phyloP scores from a whole-genome alignment of 441 rosid species.

The Hura crepitans region DNA sequence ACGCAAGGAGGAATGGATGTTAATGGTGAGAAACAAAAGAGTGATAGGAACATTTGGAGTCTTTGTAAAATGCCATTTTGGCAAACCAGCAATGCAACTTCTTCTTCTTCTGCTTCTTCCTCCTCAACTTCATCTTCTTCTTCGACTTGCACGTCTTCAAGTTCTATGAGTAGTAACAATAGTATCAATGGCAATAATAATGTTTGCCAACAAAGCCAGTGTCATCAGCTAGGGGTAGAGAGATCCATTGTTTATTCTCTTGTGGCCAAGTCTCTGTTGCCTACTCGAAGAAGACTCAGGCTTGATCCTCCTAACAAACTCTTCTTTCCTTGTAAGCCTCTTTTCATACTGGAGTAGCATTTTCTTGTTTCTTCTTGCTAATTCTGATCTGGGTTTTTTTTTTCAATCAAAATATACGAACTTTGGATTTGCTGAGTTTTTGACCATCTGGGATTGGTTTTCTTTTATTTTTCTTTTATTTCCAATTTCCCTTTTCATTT shows the following conservation, averaged over 20 bases:
- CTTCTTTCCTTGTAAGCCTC: slow-evolving; percentile 54
- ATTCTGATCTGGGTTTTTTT: slow-evolving; percentile 16
- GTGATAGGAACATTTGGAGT: slow-evolving; percentile 37
- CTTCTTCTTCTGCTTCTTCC: slow-evolving; percentile 32
- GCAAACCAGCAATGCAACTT: slow-evolving; percentile 38
- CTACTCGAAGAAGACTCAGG: slow-evolving; percentile 55
- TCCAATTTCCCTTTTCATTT: not conserved
- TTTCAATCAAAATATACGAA: not conserved
- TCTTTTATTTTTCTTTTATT: not conserved
- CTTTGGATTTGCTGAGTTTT: slow-evolving; percentile 5
- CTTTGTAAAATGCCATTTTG: slow-evolving; percentile 55
- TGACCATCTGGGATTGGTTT: slow-evolving; percentile 7
- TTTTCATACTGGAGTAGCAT: not conserved
- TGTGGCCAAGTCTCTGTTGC: slow-evolving; percentile 60
- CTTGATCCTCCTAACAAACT: slow-evolving; percentile 70
- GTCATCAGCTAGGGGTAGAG: slow-evolving; percentile 31
- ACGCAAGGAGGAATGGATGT: slow-evolving; percentile 27
- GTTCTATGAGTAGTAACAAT: slow-evolving; percentile 29
- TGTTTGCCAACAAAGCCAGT: slow-evolving; percentile 35
- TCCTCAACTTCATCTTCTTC: slow-evolving; percentile 36
- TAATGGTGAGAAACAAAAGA: slow-evolving; percentile 35
- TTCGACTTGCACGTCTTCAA: slow-evolving; percentile 31
- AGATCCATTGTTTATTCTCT: slow-evolving; percentile 37
- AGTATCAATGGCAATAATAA: slow-evolving; percentile 12
- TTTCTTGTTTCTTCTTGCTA: not conserved